Percentiles rank a stretch among this genome's conserved stretches.
Conservation (phyloP, 768 basidiomycete species). For the Lyophyllum semitale region DNA sequence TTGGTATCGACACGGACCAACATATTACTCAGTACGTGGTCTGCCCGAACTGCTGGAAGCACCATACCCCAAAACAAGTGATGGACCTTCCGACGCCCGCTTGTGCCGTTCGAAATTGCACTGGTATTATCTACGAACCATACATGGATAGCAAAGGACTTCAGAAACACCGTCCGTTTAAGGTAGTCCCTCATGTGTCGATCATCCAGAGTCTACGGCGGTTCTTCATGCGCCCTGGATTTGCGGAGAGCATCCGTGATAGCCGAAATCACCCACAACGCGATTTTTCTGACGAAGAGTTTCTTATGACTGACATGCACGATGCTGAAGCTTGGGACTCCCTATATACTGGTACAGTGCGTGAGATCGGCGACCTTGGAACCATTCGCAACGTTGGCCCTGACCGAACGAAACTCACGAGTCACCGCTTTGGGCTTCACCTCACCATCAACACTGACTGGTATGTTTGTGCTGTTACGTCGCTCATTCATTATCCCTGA, state of each 20-base stretch:
- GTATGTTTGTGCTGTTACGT: not conserved
- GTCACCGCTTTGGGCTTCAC: not conserved
- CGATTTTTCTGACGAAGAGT: not conserved
- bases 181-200: not conserved
- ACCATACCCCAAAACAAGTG: not conserved
- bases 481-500: not conserved
- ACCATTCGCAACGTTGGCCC: not conserved
- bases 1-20: conserved; percentile 3
- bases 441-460: not conserved
- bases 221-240: conserved; percentile 2
- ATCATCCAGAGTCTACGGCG: not conserved
- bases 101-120: not conserved
- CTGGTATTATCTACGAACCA: not conserved
- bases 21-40: not conserved
- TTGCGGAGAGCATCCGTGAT: not conserved
- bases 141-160: not conserved
- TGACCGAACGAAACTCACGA: not conserved
- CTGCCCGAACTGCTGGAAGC: conserved; percentile 5
- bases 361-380: not conserved
- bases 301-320: not conserved
- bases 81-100: not conserved
- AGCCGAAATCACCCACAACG: conserved; percentile 1
- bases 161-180: not conserved
- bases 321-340: conserved; percentile 2
- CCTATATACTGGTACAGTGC: not conserved